Evolutionary conservation across 2,329 filamentous ascomycete genomes (phyloP).

Genomic region (Cytospora schulzeri): DNA sequence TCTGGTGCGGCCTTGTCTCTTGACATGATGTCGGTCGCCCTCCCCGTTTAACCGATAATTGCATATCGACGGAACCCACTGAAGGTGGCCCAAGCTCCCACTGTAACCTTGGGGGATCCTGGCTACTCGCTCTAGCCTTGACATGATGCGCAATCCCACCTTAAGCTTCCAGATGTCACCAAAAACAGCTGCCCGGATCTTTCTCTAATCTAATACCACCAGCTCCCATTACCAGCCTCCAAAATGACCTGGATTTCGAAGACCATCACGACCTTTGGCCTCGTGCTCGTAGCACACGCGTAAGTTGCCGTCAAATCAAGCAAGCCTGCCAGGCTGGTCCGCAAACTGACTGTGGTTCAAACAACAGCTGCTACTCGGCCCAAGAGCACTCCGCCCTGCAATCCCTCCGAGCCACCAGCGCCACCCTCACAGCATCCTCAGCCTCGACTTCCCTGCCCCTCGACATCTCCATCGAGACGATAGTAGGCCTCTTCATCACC

Average conservation of each 20-base stretch:
- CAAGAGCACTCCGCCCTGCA: constrained; percentile 85
- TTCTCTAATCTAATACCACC: background rate
- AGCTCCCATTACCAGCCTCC: background rate
- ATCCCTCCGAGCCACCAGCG: constrained; percentile 54
- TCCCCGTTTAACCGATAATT: constrained; percentile 20
- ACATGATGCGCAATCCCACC: background rate
- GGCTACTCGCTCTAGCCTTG: background rate
- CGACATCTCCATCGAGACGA: constrained; percentile 86
- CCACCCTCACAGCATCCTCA: constrained; percentile 47
- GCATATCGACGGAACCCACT: constrained; percentile 11
- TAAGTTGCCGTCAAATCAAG: constrained; percentile 49
- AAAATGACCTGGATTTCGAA: constrained; percentile 74
- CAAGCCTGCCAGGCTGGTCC: background rate
- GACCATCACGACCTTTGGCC: constrained; percentile 70
- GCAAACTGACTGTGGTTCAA: constrained; percentile 27
- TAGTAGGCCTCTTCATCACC: constrained; percentile 79
- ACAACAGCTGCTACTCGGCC: constrained; percentile 85
- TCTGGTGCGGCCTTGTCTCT: background rate
- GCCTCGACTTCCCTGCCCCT: constrained; percentile 64
- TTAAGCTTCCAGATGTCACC: background rate
- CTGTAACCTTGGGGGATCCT: background rate
- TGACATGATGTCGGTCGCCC: constrained; percentile 8
- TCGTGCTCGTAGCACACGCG: constrained; percentile 84
- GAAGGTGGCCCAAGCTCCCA: constrained; percentile 24
- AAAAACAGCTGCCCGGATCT: background rate